Conservation (phyloP, 345 rosid genomes). For the Citrus unshiu region DNA sequence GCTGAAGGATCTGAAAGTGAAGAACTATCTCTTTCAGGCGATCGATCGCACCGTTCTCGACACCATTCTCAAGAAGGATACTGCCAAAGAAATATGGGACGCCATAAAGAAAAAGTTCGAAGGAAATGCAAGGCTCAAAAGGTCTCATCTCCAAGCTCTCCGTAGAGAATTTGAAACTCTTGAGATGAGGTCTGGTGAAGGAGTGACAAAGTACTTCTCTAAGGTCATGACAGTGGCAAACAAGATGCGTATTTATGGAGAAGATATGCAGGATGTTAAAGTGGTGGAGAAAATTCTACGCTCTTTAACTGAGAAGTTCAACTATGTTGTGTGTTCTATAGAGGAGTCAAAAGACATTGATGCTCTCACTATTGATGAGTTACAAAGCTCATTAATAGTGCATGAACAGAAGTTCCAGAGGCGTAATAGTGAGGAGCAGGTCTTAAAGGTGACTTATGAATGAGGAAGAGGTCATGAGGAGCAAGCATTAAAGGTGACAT, state of each 20-base stretch:
- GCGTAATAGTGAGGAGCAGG: not conserved
- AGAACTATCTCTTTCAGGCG: no score
- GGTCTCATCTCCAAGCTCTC: no score
- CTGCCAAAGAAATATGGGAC: no score
- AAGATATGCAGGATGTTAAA: not conserved
- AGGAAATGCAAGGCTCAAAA: no score
- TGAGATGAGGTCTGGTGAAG: not conserved
- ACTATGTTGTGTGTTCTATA: not conserved
- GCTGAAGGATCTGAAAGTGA: no score
- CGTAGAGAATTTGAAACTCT: no score
- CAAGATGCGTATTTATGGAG: conserved; percentile 1
- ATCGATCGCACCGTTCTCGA: no score
- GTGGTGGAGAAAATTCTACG: not conserved
- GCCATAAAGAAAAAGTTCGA: no score
- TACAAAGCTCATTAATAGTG: not conserved
- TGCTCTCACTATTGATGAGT: not conserved
- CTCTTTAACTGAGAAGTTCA: not conserved
- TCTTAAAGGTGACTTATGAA: not conserved
- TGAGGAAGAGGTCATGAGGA: not conserved
- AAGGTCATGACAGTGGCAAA: not conserved
- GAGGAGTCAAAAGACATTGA: not conserved
- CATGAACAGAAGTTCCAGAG: not conserved
- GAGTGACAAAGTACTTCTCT: not conserved
- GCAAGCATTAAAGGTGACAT: no score
- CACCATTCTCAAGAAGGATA: no score